These are phyloP conservation scores for Malassezia caprae DNA, from an alignment of 1,284 basidiomycete genomes.

Conservation along the genomic window DNA sequence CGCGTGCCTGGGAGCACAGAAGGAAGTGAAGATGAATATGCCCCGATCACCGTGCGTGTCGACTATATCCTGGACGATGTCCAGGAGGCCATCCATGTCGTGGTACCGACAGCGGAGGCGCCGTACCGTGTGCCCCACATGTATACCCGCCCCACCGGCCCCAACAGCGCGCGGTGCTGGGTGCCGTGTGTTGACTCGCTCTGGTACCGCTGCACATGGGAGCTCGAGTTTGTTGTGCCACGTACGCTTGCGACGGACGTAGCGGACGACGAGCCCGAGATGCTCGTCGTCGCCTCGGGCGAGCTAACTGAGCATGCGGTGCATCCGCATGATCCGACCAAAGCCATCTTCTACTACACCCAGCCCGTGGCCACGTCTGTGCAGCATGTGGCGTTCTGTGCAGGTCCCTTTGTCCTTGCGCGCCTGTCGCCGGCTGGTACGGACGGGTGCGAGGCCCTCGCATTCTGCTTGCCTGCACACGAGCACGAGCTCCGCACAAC, in stretches of 20 bases:
- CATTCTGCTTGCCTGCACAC: conserved; percentile 77
- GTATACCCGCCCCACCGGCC: conserved; percentile 76
- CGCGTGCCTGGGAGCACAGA: conserved; percentile 20
- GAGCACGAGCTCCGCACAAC: conserved; percentile 62
- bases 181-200: conserved; percentile 89
- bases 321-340: conserved; percentile 85
- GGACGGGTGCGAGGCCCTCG: conserved; percentile 71
- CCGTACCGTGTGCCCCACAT: conserved; percentile 76
- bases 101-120: conserved; percentile 66
- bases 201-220: conserved; percentile 97
- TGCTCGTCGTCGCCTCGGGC: conserved; percentile 78
- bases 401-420: conserved; percentile 66
- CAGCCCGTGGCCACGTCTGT: conserved; percentile 80
- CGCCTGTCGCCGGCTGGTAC: conserved; percentile 19
- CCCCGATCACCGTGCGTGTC: conserved; percentile 66
- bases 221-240: conserved; percentile 90
- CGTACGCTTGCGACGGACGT: conserved; percentile 50
- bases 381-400: conserved; percentile 90
- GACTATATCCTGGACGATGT: conserved; percentile 70
- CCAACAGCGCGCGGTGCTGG: conserved; percentile 88
- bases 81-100: conserved; percentile 74
- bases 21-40: conserved; percentile 55
- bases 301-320: conserved; percentile 58
- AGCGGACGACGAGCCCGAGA: conserved; percentile 24
- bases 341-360: conserved; percentile 86